A percentile compares a stretch with the other conserved stretches of the same genome.
These are phyloP conservation scores for Lecanicillium sp. DNA, from an alignment of 2,329 filamentous ascomycete species.

Conservation along the genomic window DNA sequence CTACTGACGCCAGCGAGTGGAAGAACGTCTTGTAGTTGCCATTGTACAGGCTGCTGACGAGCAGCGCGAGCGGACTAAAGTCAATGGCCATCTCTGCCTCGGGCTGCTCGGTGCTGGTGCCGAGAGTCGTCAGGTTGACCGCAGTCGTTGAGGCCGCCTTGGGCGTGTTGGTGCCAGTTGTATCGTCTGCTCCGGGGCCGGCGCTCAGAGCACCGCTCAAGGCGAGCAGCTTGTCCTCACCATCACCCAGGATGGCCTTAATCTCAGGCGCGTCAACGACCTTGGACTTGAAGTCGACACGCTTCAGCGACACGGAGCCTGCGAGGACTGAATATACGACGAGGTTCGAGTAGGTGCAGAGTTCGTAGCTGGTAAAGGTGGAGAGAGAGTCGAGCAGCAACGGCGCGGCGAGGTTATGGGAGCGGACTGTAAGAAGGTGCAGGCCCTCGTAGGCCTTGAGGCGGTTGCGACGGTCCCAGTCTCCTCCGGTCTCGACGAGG, in stretches of 20 bases:
- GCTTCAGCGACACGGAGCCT: conserved; percentile 88
- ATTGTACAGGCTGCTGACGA: conserved; percentile 87
- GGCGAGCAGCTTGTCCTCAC: conserved; percentile 79
- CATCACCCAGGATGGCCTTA: conserved; percentile 88
- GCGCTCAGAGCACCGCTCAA: conserved; percentile 74
- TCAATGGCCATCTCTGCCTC: conserved; percentile 79
- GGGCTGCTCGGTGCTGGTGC: conserved; percentile 60
- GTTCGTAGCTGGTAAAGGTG: conserved; percentile 96
- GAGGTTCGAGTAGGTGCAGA: conserved; percentile 91
- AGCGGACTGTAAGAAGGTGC: conserved; percentile 84
- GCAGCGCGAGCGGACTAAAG: conserved; percentile 77
- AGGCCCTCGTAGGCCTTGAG: conserved; percentile 98
- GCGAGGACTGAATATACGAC: conserved; percentile 95
- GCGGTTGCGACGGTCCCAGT: conserved; percentile 97
- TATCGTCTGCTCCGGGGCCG: conserved; percentile 72
- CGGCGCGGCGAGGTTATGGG: conserved; percentile 82
- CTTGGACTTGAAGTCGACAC: conserved; percentile 98
- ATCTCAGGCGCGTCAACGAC: conserved; percentile 98
- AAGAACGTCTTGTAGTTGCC: conserved; percentile 96
- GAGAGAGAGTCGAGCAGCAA: conserved; percentile 94
- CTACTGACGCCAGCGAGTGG: conserved; percentile 76
- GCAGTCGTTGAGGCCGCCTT: conserved; percentile 48
- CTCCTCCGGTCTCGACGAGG: conserved; percentile 88
- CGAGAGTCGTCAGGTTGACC: conserved; percentile 83
- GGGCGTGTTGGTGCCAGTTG: conserved; percentile 53